Conservation (phyloP, 2,329 filamentous ascomycete species). For the Pseudogymnoascus sp. region DNA sequence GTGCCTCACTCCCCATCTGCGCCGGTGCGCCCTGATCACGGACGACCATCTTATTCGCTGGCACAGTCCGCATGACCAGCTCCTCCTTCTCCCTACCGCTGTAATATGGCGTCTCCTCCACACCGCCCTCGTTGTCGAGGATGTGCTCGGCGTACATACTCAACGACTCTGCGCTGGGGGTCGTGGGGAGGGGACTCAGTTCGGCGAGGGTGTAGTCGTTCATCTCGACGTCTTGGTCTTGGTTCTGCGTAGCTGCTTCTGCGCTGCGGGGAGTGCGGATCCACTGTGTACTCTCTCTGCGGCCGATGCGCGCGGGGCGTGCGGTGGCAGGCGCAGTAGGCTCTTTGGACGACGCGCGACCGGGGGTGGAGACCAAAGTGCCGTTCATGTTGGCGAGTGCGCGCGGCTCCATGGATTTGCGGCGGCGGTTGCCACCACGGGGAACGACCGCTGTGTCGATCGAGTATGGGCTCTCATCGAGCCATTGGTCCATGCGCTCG, state of each 20-base stretch:
- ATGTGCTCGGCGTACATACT: constrained; percentile 23
- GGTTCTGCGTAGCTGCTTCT: constrained; percentile 13
- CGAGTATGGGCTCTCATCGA: constrained; percentile 63
- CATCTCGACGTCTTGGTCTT: constrained; percentile 13
- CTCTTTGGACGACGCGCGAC: constrained; percentile 25
- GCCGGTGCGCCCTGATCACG: neutral
- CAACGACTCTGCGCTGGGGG: constrained; percentile 26
- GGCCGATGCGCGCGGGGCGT: constrained; percentile 19
- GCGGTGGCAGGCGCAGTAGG: constrained; percentile 24
- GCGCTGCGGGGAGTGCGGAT: constrained; percentile 22
- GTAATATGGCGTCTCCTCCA: constrained; percentile 16
- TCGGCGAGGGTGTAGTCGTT: constrained; percentile 21
- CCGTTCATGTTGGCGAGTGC: constrained; percentile 63
- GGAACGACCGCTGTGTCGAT: constrained; percentile 62
- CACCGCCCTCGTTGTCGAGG: constrained; percentile 19
- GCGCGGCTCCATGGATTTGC: constrained; percentile 76
- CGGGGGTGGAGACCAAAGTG: constrained; percentile 40
- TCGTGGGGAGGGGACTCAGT: constrained; percentile 26
- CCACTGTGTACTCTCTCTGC: constrained; percentile 28
- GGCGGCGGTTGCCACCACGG: constrained; percentile 61
- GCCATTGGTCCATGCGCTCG: constrained; percentile 68
- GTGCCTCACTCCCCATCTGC: constrained; percentile 41
- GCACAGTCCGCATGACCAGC: constrained; percentile 27
- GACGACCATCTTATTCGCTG: constrained; percentile 19
- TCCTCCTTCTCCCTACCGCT: constrained; percentile 3